Evolutionary conservation across 176 grass and related monocot genomes (phyloP).

Genomic region (Oryza nivara): DNA sequence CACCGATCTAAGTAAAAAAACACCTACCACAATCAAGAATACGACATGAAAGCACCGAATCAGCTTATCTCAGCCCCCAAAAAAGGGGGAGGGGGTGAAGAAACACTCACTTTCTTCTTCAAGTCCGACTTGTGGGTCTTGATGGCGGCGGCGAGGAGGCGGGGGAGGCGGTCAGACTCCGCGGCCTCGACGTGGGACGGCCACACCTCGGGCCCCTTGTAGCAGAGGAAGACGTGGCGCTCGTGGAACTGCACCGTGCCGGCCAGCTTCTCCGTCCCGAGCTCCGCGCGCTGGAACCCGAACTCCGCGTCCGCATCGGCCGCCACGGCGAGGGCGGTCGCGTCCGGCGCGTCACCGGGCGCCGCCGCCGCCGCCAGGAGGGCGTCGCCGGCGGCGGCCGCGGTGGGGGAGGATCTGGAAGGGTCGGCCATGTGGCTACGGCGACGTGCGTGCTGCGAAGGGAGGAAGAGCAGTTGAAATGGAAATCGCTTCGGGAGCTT

Average conservation of each 20-base stretch:
- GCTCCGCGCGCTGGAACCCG: constrained; percentile 77
- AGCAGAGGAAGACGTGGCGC: constrained; percentile 88
- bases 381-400: constrained; percentile 33
- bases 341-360: constrained; percentile 38
- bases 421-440: constrained; percentile 57
- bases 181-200: constrained; percentile 75
- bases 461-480: background rate
- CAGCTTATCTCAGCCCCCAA: background rate
- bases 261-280: constrained; percentile 64
- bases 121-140: constrained; percentile 54
- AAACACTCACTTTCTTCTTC: constrained; percentile 70
- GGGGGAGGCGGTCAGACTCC: constrained; percentile 76
- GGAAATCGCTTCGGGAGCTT: constrained; percentile 42
- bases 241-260: constrained; percentile 61
- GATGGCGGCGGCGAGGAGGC: constrained; percentile 74
- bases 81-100: background rate
- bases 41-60: constrained; percentile 7
- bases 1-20: constrained; percentile 28
- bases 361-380: too few species aligned
- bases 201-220: constrained; percentile 89
- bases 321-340: constrained; percentile 1
- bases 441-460: constrained; percentile 16
- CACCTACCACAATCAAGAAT: background rate
- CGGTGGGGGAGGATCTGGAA: constrained; percentile 51
- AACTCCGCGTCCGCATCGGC: constrained; percentile 57